These are phyloP conservation scores for Astrocystis sublimbata DNA, from an alignment of 495 filamentous ascomycete genomes.

Conservation along the genomic window DNA sequence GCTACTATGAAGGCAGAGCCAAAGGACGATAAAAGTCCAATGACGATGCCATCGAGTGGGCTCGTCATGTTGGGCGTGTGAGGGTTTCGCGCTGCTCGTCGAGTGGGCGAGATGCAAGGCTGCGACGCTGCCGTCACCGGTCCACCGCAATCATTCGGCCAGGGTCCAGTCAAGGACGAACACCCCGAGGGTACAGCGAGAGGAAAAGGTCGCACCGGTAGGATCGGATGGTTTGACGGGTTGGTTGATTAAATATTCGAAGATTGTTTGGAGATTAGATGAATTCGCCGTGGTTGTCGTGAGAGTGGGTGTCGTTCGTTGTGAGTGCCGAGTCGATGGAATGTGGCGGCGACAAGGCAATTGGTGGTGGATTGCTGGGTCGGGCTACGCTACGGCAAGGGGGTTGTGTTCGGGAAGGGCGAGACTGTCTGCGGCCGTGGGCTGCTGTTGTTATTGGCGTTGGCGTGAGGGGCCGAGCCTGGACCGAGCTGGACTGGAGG, in stretches of 20 bases:
- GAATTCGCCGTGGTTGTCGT: neutral
- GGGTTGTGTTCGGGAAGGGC: neutral
- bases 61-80: constrained; percentile 29
- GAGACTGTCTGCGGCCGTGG: constrained; percentile 1
- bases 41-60: constrained; percentile 75
- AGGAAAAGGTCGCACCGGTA: neutral
- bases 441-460: neutral
- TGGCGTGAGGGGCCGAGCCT: neutral
- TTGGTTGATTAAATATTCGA: constrained; percentile 9
- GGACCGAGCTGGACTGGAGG: neutral
- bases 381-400: neutral
- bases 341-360: constrained; percentile 18
- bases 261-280: neutral
- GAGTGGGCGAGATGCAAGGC: constrained; percentile 21
- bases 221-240: constrained; percentile 12
- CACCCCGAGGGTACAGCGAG: constrained; percentile 25
- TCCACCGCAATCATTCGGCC: constrained; percentile 34
- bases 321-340: neutral
- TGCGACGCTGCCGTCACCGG: constrained; percentile 35
- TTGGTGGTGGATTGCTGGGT: too few species aligned
- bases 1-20: constrained; percentile 85
- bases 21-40: constrained; percentile 95
- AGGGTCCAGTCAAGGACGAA: constrained; percentile 29
- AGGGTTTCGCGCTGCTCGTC: constrained; percentile 7
- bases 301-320: neutral